phyloP scores from a whole-genome alignment of 345 rosid species.

The Clausena lansium region DNA sequence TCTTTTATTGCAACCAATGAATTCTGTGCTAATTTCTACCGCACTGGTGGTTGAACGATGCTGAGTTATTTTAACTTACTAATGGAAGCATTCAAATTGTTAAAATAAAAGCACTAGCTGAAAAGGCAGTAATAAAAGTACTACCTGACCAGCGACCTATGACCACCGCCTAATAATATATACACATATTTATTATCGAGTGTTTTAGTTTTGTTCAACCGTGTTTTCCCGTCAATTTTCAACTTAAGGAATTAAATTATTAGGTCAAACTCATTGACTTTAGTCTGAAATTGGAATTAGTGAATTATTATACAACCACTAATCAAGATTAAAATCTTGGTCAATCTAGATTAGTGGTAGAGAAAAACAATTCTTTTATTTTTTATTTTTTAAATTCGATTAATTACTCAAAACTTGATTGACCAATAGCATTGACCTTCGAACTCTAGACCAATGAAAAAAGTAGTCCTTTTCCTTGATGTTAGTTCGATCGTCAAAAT shows the following conservation, averaged over 20 bases:
- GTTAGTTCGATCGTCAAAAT: neutral
- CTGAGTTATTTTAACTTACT: too few relatives aligned
- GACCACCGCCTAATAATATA: too few relatives aligned
- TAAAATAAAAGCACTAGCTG: neutral
- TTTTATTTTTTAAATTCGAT: neutral
- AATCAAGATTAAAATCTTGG: neutral
- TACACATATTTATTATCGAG: neutral
- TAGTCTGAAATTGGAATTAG: neutral
- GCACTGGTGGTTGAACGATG: conserved; percentile 5
- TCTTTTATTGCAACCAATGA: too few relatives aligned
- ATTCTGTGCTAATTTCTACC: neutral
- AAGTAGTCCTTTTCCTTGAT: neutral
- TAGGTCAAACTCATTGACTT: conserved; percentile 13
- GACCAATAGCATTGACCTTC: conserved; percentile 2
- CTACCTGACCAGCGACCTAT: too few relatives aligned
- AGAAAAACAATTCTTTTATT: neutral
- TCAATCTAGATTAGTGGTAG: neutral
- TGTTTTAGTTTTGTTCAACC: too few relatives aligned
- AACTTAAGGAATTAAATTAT: neutral
- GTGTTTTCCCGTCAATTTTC: neutral
- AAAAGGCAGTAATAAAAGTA: neutral
- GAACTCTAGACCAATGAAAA: neutral
- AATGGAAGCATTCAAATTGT: too few relatives aligned
- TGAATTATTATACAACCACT: neutral
- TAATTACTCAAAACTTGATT: neutral